Evolutionary conservation across 179 eudicot species (phyloP), one percentile per base, ranked within the genome.

Genomic region (Nepenthes alata): DNA sequence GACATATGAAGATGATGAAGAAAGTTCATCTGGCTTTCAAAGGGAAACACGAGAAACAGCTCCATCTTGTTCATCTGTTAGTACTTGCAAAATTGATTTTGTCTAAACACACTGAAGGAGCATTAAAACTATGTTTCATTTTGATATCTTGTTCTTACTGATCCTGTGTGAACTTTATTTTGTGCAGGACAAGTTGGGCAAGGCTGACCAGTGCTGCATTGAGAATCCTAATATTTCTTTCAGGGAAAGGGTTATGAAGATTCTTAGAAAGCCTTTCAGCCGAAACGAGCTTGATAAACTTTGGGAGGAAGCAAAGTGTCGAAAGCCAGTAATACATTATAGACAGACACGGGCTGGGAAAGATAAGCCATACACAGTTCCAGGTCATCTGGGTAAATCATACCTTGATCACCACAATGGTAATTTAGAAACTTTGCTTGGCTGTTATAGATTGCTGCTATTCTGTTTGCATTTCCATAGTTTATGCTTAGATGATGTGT

Each of bases 341-440:
- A 63, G 53, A 55, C 78, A 80, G 2, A 61, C 75, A 47, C 83
- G 88, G 47, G 67, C 60, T 11, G n/a, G n/a, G n/a, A 10, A 4
- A 10, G 2, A 2, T 16, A 47, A 35, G 45, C 6, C 61, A 38
- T 66, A 44, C 57, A 2, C 57, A 44, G 53, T 6, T 34, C 53
- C 6, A 36, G 67, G 63, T 41, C 56, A 47, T 35, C 0, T 48
- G 64, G 62, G 74, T 48, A 63, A 55, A 12, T 83, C 85, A 47
- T 83, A 75, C 66, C 74, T 80, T 63, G 77, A 76, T 35, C 61
- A 9, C 35, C 48, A 64, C 70, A 37, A 41, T 37, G 80, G 88
- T 83, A 36, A 62, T 70, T 80, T 71, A 59, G 64, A 63, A 53
- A 48, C 55, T 63, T 70, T 55, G 56, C 49, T 59, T 25, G 25